A percentile compares a stretch with the other conserved stretches of the same genome.
These are phyloP conservation scores for Patellifolia procumbens DNA, from an alignment of 179 eudicot genomes.

Conservation along the genomic window DNA sequence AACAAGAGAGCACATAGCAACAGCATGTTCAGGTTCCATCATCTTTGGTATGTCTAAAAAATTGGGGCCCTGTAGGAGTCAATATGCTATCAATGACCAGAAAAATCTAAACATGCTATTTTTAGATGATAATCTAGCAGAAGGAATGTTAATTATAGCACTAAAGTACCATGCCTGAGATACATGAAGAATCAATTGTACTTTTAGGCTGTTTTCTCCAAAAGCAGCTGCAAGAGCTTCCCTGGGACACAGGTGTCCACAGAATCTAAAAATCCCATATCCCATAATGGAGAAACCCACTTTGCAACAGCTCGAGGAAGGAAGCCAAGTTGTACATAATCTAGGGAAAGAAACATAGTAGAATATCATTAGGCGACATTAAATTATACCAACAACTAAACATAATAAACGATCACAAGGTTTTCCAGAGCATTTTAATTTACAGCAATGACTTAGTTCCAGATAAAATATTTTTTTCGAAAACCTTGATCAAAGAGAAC, in stretches of 20 bases:
- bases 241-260: slow-evolving; percentile 53
- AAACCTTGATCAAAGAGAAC: neutral
- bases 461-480: neutral
- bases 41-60: slow-evolving; percentile 42
- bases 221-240: slow-evolving; percentile 82
- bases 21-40: slow-evolving; percentile 45
- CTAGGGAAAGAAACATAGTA: slow-evolving; percentile 39
- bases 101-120: slow-evolving; percentile 8
- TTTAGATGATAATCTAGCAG: slow-evolving; percentile 4
- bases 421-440: neutral
- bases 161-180: slow-evolving; percentile 55
- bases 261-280: slow-evolving; percentile 60
- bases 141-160: slow-evolving; percentile 2
- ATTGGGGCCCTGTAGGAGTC: slow-evolving; percentile 60
- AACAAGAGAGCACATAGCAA: slow-evolving; percentile 67
- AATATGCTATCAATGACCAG: slow-evolving; percentile 9
- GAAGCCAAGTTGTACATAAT: slow-evolving; percentile 82
- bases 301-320: slow-evolving; percentile 73
- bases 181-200: slow-evolving; percentile 63
- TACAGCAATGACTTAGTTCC: neutral
- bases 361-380: slow-evolving; percentile 6
- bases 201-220: slow-evolving; percentile 66
- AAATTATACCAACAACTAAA: neutral
- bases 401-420: neutral
- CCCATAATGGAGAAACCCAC: slow-evolving; percentile 74